These are phyloP conservation scores for Echria macrotheca DNA, from an alignment of 495 filamentous ascomycete species.

Conservation along the genomic window DNA sequence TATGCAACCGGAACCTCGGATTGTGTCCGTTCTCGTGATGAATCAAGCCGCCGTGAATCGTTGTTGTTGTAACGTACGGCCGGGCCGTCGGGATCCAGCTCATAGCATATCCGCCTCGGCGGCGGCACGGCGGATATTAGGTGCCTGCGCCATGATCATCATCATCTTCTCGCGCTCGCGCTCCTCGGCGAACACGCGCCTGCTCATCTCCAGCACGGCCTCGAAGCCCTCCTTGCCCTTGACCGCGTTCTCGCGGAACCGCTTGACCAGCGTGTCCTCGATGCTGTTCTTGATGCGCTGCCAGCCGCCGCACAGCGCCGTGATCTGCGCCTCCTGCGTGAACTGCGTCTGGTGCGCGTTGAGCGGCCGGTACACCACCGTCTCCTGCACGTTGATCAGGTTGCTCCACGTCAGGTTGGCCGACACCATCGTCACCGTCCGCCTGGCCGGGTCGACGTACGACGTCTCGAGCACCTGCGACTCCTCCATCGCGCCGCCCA, in stretches of 20 bases:
- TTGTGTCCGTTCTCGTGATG: no score
- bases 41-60: no score
- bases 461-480: constrained; percentile 91
- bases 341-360: constrained; percentile 67
- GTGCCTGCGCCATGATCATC: constrained; percentile 24
- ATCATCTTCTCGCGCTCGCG: constrained; percentile 39
- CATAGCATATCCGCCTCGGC: no score
- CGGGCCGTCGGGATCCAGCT: no score
- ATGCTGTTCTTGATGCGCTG: constrained; percentile 90
- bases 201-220: constrained; percentile 85
- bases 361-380: constrained; percentile 72
- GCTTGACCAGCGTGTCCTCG: constrained; percentile 81
- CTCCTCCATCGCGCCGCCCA: constrained; percentile 63
- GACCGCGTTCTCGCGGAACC: constrained; percentile 85
- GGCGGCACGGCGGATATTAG: constrained; percentile 27
- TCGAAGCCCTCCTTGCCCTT: constrained; percentile 92
- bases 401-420: constrained; percentile 88
- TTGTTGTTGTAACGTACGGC: no score
- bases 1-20: background rate
- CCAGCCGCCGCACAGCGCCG: constrained; percentile 91
- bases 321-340: constrained; percentile 83
- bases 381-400: constrained; percentile 82
- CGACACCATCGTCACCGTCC: constrained; percentile 90
- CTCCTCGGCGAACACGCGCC: constrained; percentile 86
- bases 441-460: constrained; percentile 75